Conservation (phyloP, 306 rosid species). For the Elaeagnus macrophylla region DNA sequence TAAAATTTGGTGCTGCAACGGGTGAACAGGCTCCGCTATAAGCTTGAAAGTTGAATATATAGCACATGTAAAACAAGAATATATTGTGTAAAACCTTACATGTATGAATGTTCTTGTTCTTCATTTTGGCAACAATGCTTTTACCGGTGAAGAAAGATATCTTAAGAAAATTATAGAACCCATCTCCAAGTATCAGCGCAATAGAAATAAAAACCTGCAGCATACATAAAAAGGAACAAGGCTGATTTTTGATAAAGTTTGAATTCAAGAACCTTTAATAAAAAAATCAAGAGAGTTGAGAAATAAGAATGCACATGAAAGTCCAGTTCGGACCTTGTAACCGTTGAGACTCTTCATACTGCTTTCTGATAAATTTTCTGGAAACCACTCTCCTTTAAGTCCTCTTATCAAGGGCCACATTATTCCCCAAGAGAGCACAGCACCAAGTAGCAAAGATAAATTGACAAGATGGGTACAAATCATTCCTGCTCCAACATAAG, state of each 20-base stretch:
- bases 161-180: conserved; percentile 85
- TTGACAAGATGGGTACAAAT: conserved; percentile 93
- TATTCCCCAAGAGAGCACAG: conserved; percentile 88
- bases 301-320: conserved; percentile 1
- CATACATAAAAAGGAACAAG: conserved; percentile 7
- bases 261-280: conserved; percentile 2
- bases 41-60: no score
- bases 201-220: conserved; percentile 88
- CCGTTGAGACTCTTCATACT: conserved; percentile 96
- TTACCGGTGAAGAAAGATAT: conserved; percentile 51
- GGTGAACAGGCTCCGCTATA: no score
- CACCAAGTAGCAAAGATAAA: conserved; percentile 84
- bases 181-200: conserved; percentile 87
- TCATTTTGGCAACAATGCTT: conserved; percentile 41
- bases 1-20: no score
- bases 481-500: conserved; percentile 98
- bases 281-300: neutral
- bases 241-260: conserved; percentile 2
- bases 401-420: conserved; percentile 91
- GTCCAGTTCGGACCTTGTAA: conserved; percentile 55
- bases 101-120: conserved; percentile 37
- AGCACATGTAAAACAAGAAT: neutral
- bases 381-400: conserved; percentile 92
- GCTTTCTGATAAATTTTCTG: conserved; percentile 58
- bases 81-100: conserved; percentile 31